These are phyloP conservation scores for Leccinellum rugosiceps DNA, from an alignment of 768 basidiomycete genomes.

Conservation along the genomic window DNA sequence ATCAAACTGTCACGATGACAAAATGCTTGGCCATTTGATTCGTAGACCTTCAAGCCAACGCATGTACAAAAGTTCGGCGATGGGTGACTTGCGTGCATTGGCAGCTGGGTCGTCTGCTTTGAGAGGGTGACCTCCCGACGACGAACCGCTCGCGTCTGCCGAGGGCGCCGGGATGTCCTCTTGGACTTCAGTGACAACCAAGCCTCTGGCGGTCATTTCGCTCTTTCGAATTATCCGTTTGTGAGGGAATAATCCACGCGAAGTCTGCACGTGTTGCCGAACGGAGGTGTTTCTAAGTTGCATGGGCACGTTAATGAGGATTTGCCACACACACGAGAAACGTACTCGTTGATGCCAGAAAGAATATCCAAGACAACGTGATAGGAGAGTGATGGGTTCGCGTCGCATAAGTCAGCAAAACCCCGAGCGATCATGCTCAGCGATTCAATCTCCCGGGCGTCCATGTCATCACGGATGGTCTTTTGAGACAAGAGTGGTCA, in stretches of 20 bases:
- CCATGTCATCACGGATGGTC: slow-evolving; percentile 81
- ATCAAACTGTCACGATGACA: slow-evolving; percentile 26
- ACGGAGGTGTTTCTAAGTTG: slow-evolving; percentile 68
- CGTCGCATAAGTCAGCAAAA: slow-evolving; percentile 79
- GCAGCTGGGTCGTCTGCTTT: slow-evolving; percentile 39
- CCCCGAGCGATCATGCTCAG: slow-evolving; percentile 87
- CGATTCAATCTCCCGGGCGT: slow-evolving; percentile 83
- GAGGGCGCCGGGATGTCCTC: slow-evolving; percentile 62
- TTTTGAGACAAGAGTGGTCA: slow-evolving; percentile 27
- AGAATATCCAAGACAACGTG: slow-evolving; percentile 86
- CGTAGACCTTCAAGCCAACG: slow-evolving; percentile 92
- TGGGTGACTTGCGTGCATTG: slow-evolving; percentile 72
- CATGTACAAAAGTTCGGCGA: slow-evolving; percentile 95
- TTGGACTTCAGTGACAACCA: slow-evolving; percentile 79
- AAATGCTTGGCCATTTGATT: slow-evolving; percentile 83
- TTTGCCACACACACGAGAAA: slow-evolving; percentile 14
- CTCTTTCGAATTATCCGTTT: slow-evolving; percentile 74
- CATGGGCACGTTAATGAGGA: slow-evolving; percentile 4
- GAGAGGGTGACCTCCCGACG: slow-evolving; percentile 26
- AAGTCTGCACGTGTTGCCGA: slow-evolving; percentile 77
- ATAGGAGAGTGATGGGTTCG: slow-evolving; percentile 84
- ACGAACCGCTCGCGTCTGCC: slow-evolving; percentile 30
- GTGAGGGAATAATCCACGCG: slow-evolving; percentile 79
- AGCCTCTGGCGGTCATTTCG: slow-evolving; percentile 80
- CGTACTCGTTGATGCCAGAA: slow-evolving; percentile 88